phyloP scores from a whole-genome alignment of 805 yeast species.

The Lipomyces starkeyi region DNA sequence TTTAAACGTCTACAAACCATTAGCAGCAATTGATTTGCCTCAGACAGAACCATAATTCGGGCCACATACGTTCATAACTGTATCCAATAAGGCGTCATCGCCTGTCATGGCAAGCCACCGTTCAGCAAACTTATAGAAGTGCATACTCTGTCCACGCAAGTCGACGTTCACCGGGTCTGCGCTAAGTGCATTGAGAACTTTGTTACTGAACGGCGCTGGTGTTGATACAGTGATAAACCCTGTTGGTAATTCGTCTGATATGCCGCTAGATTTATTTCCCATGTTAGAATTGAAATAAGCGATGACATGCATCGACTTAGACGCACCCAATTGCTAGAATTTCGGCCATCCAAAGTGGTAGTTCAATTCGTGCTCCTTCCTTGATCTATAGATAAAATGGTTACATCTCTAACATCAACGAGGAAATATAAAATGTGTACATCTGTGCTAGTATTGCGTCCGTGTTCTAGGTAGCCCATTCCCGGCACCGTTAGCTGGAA shows the following conservation, averaged over 20 bases:
- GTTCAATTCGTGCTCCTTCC: slow-evolving; percentile 68
- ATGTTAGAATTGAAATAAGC: not conserved
- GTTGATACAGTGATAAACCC: slow-evolving; percentile 66
- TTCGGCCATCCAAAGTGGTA: slow-evolving; percentile 90
- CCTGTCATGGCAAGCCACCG: slow-evolving; percentile 78
- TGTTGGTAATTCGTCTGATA: slow-evolving; percentile 47
- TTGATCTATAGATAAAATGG: slow-evolving; percentile 48
- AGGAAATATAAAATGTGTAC: slow-evolving; percentile 13
- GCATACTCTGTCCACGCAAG: slow-evolving; percentile 65
- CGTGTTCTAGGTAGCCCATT: slow-evolving; percentile 74
- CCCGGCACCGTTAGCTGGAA: slow-evolving; percentile 83
- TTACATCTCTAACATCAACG: not conserved
- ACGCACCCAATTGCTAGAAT: slow-evolving; percentile 63
- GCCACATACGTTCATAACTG: slow-evolving; percentile 46
- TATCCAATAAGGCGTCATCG: slow-evolving; percentile 65
- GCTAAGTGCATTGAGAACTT: slow-evolving; percentile 81
- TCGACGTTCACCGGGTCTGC: slow-evolving; percentile 72
- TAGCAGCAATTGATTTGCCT: not conserved
- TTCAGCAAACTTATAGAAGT: slow-evolving; percentile 71
- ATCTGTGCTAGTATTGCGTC: slow-evolving; percentile 22
- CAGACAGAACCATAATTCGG: not conserved
- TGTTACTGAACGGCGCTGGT: slow-evolving; percentile 70
- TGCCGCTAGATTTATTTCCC: slow-evolving; percentile 31
- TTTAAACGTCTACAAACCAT: slow-evolving; percentile 53
- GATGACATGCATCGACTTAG: slow-evolving; percentile 38